phyloP scores from a whole-genome alignment of 2,329 filamentous ascomycete genomes.

The Sordariomycetes sp. region DNA sequence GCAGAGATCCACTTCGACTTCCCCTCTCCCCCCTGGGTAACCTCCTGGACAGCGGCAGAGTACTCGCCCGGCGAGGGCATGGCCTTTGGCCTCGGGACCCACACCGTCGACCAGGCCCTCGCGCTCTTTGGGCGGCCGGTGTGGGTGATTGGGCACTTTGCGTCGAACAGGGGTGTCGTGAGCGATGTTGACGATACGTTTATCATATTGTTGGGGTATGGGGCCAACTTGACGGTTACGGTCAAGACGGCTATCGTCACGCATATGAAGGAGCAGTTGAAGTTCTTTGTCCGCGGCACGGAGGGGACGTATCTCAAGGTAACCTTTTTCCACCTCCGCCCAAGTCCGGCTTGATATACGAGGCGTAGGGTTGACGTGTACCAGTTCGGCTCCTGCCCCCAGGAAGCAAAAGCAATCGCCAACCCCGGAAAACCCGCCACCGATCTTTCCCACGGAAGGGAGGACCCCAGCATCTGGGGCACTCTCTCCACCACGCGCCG shows the following conservation, averaged over 20 bases:
- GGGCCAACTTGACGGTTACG: constrained; percentile 35
- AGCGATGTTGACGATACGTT: constrained; percentile 28
- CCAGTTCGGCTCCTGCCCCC: constrained; percentile 15
- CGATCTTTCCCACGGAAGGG: constrained; percentile 17
- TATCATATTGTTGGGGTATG: constrained; percentile 48
- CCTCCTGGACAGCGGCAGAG: constrained; percentile 15
- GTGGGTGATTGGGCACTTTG: constrained; percentile 42
- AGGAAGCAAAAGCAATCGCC: constrained; percentile 13
- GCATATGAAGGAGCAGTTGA: constrained; percentile 43
- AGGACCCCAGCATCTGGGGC: constrained; percentile 20
- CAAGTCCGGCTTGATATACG: background rate
- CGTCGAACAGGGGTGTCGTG: constrained; percentile 33
- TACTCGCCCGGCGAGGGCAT: constrained; percentile 24
- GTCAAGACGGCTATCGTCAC: constrained; percentile 47
- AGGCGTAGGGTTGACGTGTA: background rate
- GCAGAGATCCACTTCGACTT: constrained; percentile 56
- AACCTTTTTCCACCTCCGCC: background rate
- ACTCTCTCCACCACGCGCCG: constrained; percentile 18
- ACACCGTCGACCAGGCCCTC: constrained; percentile 49
- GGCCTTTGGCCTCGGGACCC: constrained; percentile 29
- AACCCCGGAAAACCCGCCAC: constrained; percentile 8
- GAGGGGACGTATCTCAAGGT: constrained; percentile 35
- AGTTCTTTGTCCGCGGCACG: constrained; percentile 49
- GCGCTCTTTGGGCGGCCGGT: constrained; percentile 42
- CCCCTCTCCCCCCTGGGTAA: constrained; percentile 24